Percentiles rank a stretch among this genome's conserved stretches.
Evolutionary conservation across 305 asterid species (phyloP).

Genomic region (Fraxinus baroniana): DNA sequence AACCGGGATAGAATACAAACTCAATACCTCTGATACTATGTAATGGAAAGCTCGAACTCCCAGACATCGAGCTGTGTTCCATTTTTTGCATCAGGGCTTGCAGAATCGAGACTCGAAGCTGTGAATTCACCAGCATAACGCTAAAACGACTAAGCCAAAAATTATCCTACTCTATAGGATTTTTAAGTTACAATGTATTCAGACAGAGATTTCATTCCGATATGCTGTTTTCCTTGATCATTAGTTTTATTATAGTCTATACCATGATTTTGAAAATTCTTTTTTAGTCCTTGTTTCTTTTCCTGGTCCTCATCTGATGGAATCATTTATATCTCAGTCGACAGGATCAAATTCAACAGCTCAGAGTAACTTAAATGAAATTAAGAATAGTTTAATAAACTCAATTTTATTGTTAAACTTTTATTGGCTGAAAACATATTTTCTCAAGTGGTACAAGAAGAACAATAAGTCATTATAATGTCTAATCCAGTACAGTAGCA

Average conservation of each 20-base stretch:
- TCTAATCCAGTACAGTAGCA: neutral
- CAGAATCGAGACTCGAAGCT: neutral
- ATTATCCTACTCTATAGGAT: conserved; percentile 23
- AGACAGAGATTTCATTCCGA: neutral
- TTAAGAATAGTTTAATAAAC: neutral
- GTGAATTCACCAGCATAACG: neutral
- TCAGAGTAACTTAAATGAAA: neutral
- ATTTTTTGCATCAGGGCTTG: conserved; percentile 4
- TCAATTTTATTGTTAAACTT: neutral
- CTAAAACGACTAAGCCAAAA: neutral
- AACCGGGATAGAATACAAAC: conserved; percentile 95
- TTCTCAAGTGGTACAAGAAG: neutral
- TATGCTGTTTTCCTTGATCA: neutral
- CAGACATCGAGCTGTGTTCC: neutral
- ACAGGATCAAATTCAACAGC: neutral
- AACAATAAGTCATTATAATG: neutral
- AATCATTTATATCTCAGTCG: neutral
- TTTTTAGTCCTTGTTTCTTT: neutral
- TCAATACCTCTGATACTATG: conserved; percentile 68
- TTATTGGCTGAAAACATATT: neutral
- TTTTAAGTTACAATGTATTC: neutral
- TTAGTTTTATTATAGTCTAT: neutral
- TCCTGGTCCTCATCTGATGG: conserved; percentile 12
- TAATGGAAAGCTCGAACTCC: neutral
- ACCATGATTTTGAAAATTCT: neutral